Percentiles rank a stretch among this genome's conserved stretches.
Evolutionary conservation across 306 rosid genomes (phyloP).

Genomic region (Boehmeria nivea): DNA sequence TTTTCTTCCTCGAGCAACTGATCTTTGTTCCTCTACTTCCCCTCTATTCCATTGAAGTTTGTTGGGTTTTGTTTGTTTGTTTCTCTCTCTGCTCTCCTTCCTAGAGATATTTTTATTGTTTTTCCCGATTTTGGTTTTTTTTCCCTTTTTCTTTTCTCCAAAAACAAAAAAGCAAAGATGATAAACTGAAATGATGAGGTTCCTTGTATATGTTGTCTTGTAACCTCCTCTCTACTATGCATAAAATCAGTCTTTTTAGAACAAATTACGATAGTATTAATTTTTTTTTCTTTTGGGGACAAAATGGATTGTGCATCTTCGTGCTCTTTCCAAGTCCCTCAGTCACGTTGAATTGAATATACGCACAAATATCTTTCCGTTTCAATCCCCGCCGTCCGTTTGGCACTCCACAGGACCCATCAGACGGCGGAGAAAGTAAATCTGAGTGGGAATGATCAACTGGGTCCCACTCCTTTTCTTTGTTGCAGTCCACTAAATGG

Average conservation of each 20-base stretch:
- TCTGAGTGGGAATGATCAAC: slow-evolving; percentile 25
- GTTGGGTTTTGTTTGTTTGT: slow-evolving; percentile 61
- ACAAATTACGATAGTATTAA: slow-evolving; percentile 22
- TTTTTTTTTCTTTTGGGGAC: slow-evolving; percentile 22
- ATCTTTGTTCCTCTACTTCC: slow-evolving; percentile 46
- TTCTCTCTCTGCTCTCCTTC: slow-evolving; percentile 52
- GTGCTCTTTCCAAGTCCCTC: slow-evolving; percentile 13
- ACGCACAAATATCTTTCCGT: not conserved
- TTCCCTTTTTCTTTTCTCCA: slow-evolving; percentile 28
- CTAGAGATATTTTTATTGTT: slow-evolving; percentile 29
- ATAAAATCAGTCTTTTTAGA: slow-evolving; percentile 69
- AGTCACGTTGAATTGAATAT: slow-evolving; percentile 12
- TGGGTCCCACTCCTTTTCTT: slow-evolving; percentile 52
- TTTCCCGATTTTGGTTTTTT: slow-evolving; percentile 31
- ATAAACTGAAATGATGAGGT: slow-evolving; percentile 61
- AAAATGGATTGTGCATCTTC: slow-evolving; percentile 42
- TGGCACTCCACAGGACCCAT: slow-evolving; percentile 39
- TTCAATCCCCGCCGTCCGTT: slow-evolving; percentile 32
- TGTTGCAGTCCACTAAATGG: slow-evolving; percentile 50
- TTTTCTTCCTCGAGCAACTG: slow-evolving; percentile 95
- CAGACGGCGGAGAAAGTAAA: slow-evolving; percentile 45
- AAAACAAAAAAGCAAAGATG: slow-evolving; percentile 21
- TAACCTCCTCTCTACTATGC: slow-evolving; percentile 40
- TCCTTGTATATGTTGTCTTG: slow-evolving; percentile 45
- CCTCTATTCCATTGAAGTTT: slow-evolving; percentile 59